Conservation (phyloP, 176 grass and related monocot species). For the Avena eriantha region DNA sequence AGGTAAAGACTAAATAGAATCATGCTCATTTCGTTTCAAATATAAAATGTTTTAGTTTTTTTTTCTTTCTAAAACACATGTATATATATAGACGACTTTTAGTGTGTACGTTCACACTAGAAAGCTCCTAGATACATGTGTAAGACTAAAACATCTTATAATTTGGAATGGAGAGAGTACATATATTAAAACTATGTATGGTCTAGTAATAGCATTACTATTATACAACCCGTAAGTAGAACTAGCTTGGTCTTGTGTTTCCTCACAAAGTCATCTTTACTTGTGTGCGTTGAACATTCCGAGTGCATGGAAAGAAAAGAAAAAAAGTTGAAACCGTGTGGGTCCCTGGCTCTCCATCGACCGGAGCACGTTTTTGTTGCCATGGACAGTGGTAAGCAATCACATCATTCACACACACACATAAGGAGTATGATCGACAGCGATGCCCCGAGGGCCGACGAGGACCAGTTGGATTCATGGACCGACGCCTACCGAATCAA, state of each 20-base stretch:
- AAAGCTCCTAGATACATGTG: too few relatives aligned
- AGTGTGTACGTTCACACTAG: too few relatives aligned
- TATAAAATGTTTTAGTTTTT: too few relatives aligned
- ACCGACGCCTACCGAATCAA: slow-evolving; percentile 27
- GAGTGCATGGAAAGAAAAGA: not conserved
- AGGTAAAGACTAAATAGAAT: slow-evolving; percentile 48
- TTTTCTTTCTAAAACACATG: too few relatives aligned
- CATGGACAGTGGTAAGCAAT: not conserved
- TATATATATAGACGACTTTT: too few relatives aligned
- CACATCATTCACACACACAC: not conserved
- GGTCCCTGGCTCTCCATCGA: not conserved
- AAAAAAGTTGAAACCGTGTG: slow-evolving; percentile 8
- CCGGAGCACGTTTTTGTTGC: slow-evolving; percentile 44
- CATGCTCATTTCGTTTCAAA: too few relatives aligned
- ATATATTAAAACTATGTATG: too few relatives aligned
- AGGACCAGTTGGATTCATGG: not conserved
- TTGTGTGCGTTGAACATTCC: not conserved
- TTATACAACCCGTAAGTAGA: too few relatives aligned
- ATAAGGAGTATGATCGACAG: not conserved
- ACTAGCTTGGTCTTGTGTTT: not conserved
- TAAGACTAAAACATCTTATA: too few relatives aligned
- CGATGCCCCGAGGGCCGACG: not conserved
- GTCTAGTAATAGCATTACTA: too few relatives aligned
- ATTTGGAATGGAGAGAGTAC: too few relatives aligned
- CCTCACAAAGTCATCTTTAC: not conserved